Evolutionary conservation across 2,329 filamentous ascomycete species (phyloP).

Genomic region (Piedraia hortae): DNA sequence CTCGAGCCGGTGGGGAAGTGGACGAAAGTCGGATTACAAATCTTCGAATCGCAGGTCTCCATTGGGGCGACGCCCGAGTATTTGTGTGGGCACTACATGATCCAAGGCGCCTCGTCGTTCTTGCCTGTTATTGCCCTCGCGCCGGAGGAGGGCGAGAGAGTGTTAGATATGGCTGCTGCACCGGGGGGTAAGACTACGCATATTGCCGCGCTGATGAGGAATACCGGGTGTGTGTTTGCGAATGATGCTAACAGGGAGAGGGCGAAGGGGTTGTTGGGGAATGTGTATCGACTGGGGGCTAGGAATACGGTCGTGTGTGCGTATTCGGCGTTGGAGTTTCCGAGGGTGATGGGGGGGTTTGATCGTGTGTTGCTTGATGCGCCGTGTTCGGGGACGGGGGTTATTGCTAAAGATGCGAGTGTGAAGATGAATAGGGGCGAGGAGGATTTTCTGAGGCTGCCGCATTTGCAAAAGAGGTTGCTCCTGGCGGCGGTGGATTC

Average conservation of each 20-base stretch:
- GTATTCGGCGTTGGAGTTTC: conserved; percentile 84
- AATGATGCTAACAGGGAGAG: conserved; percentile 88
- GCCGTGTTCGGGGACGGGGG: conserved; percentile 85
- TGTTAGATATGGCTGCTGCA: conserved; percentile 84
- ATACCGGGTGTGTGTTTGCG: conserved; percentile 82
- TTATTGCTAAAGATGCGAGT: conserved; percentile 86
- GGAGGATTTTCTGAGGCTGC: conserved; percentile 75
- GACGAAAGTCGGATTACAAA: conserved; percentile 90
- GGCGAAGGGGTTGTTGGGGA: conserved; percentile 91
- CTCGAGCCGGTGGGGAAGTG: conserved; percentile 94
- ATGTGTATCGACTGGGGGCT: conserved; percentile 80
- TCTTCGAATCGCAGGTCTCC: conserved; percentile 72
- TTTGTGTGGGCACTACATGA: conserved; percentile 86
- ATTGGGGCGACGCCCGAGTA: conserved; percentile 93
- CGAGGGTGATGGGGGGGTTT: conserved; percentile 81
- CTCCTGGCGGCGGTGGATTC: conserved; percentile 83
- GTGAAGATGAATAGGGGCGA: conserved; percentile 98
- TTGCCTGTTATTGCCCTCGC: conserved; percentile 91
- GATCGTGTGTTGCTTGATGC: conserved; percentile 85
- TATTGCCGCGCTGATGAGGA: conserved; percentile 90
- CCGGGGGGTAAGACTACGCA: conserved; percentile 93
- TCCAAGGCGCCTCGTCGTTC: conserved; percentile 91
- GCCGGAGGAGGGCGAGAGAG: conserved; percentile 72
- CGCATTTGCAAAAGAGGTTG: conserved; percentile 85
- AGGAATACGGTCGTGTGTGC: conserved; percentile 90